Evolutionary conservation across 2,329 filamentous ascomycete species (phyloP).

Genomic region (Aspergillus sp.): DNA sequence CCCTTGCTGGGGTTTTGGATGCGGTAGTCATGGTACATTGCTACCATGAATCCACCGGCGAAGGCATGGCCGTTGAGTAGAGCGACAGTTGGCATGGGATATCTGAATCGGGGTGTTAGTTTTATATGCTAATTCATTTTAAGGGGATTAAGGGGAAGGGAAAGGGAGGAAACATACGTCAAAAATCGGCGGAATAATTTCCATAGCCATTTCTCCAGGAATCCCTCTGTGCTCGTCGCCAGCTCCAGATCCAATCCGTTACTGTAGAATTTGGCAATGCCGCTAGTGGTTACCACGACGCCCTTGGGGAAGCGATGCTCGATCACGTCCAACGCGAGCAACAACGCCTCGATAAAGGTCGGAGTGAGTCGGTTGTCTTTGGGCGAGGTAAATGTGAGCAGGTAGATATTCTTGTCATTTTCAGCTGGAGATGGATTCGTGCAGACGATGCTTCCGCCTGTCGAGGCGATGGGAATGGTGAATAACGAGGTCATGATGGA

Average conservation of each 20-base stretch:
- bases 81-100: conserved; percentile 78
- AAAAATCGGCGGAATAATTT: conserved; percentile 61
- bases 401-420: conserved; percentile 52
- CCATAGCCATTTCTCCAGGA: conserved; percentile 59
- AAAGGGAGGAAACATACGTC: conserved; percentile 38
- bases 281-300: conserved; percentile 71
- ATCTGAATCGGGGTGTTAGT: conserved; percentile 35
- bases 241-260: conserved; percentile 76
- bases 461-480: conserved; percentile 52
- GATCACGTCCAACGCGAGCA: conserved; percentile 69
- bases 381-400: conserved; percentile 66
- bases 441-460: conserved; percentile 57
- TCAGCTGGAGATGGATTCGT: conserved; percentile 52
- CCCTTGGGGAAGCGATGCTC: conserved; percentile 65
- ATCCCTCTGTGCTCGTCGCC: conserved; percentile 56
- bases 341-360: conserved; percentile 61
- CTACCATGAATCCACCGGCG: conserved; percentile 74
- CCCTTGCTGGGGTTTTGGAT: conserved; percentile 66
- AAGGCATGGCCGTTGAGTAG: conserved; percentile 76
- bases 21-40: conserved; percentile 80
- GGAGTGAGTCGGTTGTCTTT: conserved; percentile 73
- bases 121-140: background rate
- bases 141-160: background rate
- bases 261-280: conserved; percentile 73
- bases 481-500: conserved; percentile 46